A percentile compares a stretch with the other conserved stretches of the same genome.
phyloP scores from a whole-genome alignment of 2,329 filamentous ascomycete species.

The Cladosporium sp. region DNA sequence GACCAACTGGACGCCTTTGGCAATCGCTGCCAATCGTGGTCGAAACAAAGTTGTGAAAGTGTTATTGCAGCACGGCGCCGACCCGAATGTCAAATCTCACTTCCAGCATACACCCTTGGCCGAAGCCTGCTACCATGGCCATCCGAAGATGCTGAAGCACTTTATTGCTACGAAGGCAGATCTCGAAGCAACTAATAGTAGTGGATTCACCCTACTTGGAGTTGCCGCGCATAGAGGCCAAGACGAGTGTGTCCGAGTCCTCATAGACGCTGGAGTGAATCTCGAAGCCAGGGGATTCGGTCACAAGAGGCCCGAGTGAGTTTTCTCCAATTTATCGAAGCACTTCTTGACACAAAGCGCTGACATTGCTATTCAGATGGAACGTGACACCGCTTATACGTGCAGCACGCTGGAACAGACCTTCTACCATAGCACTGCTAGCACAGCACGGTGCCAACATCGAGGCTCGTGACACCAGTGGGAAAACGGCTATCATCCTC shows the following conservation, averaged over 20 bases:
- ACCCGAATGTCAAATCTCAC: constrained; percentile 5
- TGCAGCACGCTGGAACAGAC: background rate
- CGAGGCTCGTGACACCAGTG: background rate
- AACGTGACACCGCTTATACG: background rate
- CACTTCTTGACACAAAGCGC: background rate
- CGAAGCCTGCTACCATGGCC: constrained; percentile 7
- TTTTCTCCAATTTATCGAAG: background rate
- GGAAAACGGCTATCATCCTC: background rate
- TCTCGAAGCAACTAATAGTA: background rate
- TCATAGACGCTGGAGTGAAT: constrained; percentile 3
- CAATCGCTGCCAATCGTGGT: constrained; percentile 1
- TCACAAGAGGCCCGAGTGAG: background rate
- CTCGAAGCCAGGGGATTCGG: background rate
- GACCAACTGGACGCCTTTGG: background rate
- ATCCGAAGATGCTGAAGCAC: constrained; percentile 1
- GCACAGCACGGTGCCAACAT: background rate
- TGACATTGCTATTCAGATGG: background rate
- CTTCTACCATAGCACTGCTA: background rate
- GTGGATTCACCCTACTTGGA: background rate
- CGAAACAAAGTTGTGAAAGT: background rate
- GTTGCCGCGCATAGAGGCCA: constrained; percentile 1
- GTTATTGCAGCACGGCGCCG: constrained; percentile 3
- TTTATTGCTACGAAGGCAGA: constrained; percentile 3
- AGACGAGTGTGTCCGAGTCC: constrained; percentile 1
- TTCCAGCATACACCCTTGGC: background rate